These are phyloP conservation scores for Candida cerambycidarum DNA, from an alignment of 805 yeast species.

Conservation along the genomic window DNA sequence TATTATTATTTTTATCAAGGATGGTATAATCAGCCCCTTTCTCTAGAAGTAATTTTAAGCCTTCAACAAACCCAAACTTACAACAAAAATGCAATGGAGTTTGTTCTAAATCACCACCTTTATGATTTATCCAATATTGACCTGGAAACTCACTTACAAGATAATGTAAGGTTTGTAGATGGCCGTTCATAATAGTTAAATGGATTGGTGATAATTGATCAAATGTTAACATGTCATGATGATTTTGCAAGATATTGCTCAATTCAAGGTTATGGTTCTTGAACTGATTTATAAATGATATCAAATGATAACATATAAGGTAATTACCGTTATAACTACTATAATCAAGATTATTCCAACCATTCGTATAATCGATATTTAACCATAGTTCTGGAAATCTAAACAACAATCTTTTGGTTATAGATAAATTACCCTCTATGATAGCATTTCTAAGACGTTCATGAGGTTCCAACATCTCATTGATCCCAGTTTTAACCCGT, in stretches of 20 bases:
- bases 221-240: slow-evolving; percentile 35
- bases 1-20: slow-evolving; percentile 34
- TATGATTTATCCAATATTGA: slow-evolving; percentile 33
- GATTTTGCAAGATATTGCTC: slow-evolving; percentile 14
- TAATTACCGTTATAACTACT: slow-evolving; percentile 43
- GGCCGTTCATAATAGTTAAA: slow-evolving; percentile 30
- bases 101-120: slow-evolving; percentile 30
- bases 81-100: slow-evolving; percentile 43
- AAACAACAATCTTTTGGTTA: slow-evolving; percentile 35
- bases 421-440: slow-evolving; percentile 37
- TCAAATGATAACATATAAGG: slow-evolving; percentile 40
- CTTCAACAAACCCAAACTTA: slow-evolving; percentile 35
- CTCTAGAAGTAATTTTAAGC: slow-evolving; percentile 36
- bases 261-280: slow-evolving; percentile 18
- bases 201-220: slow-evolving; percentile 38
- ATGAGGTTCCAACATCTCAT: slow-evolving; percentile 35
- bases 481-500: not conserved
- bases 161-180: slow-evolving; percentile 43
- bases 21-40: slow-evolving; percentile 39
- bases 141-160: slow-evolving; percentile 44
- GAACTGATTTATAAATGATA: slow-evolving; percentile 28
- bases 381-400: slow-evolving; percentile 47
- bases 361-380: slow-evolving; percentile 35
- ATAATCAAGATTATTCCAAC: slow-evolving; percentile 45
- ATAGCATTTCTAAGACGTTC: slow-evolving; percentile 40